Evolutionary conservation across 1,139 yeast species (phyloP).

Genomic region (Protomyces inouyei): DNA sequence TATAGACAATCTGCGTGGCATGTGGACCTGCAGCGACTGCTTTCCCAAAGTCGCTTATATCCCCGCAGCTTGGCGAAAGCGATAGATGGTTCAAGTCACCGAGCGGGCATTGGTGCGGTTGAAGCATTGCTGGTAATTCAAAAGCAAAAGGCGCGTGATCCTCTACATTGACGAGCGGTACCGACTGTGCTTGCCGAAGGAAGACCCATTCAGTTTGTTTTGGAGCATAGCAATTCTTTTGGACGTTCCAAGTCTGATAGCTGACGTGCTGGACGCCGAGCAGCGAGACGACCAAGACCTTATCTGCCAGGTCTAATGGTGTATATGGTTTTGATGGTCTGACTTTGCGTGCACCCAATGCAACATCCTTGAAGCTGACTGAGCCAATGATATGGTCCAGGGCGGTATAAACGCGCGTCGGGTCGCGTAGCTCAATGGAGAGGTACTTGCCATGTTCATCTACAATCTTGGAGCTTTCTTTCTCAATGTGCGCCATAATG

Average conservation of each 20-base stretch:
- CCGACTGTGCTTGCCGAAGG: neutral
- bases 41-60: neutral
- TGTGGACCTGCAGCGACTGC: neutral
- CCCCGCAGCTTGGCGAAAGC: slow-evolving; percentile 13
- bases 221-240: neutral
- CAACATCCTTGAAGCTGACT: neutral
- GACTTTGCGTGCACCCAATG: neutral
- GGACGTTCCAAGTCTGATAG: neutral
- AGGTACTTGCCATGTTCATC: neutral
- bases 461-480: neutral
- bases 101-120: slow-evolving; percentile 23
- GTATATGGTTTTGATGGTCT: neutral
- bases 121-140: slow-evolving; percentile 10
- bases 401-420: neutral
- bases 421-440: neutral
- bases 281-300: neutral
- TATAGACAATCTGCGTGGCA: slow-evolving; percentile 7
- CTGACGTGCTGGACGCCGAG: slow-evolving; percentile 10
- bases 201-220: slow-evolving; percentile 11
- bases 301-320: neutral
- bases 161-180: neutral
- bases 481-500: neutral
- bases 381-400: neutral
- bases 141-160: slow-evolving; percentile 2
- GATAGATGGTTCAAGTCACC: neutral